A percentile compares a stretch with the other conserved stretches of the same genome.
These are phyloP conservation scores for Ceriops zippeliana DNA, from an alignment of 345 rosid genomes.

Conservation along the genomic window DNA sequence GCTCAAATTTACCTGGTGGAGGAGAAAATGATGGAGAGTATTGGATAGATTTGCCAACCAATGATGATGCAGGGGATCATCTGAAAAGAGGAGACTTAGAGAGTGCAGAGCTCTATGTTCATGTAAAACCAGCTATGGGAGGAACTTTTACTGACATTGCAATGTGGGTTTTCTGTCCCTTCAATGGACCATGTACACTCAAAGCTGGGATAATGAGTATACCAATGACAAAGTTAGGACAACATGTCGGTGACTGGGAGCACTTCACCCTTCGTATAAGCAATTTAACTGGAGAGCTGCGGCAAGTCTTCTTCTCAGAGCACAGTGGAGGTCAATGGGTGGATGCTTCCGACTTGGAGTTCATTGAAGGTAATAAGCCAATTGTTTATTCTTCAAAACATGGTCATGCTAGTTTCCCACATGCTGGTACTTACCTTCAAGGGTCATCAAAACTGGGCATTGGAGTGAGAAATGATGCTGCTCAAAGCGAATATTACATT, in stretches of 20 bases:
- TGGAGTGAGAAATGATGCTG: slow-evolving; percentile 70
- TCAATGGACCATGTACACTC: slow-evolving; percentile 82
- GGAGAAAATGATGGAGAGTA: slow-evolving; percentile 63
- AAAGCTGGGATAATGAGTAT: slow-evolving; percentile 68
- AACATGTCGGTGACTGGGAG: slow-evolving; percentile 92
- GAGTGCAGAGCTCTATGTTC: slow-evolving; percentile 77
- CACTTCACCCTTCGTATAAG: slow-evolving; percentile 80
- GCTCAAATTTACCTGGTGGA: slow-evolving; percentile 67
- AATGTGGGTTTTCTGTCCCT: slow-evolving; percentile 94
- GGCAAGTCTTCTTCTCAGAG: slow-evolving; percentile 74
- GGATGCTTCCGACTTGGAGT: slow-evolving; percentile 64
- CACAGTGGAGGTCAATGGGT: slow-evolving; percentile 91
- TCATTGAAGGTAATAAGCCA: slow-evolving; percentile 51
- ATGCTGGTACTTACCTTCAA: slow-evolving; percentile 71
- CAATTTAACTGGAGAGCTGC: slow-evolving; percentile 83
- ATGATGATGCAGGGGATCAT: slow-evolving; percentile 46
- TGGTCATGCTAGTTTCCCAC: slow-evolving; percentile 90
- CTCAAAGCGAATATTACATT: slow-evolving; percentile 45
- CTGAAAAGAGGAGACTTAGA: slow-evolving; percentile 61
- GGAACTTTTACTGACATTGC: slow-evolving; percentile 86
- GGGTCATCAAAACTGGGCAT: slow-evolving; percentile 75
- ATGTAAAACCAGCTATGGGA: slow-evolving; percentile 81
- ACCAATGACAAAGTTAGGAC: slow-evolving; percentile 63
- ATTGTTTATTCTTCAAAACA: slow-evolving; percentile 73
- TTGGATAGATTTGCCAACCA: slow-evolving; percentile 78